Evolutionary conservation across 306 rosid species (phyloP), one percentile per base, ranked within the genome.

Genomic region (Hylodesmum podocarpum): DNA sequence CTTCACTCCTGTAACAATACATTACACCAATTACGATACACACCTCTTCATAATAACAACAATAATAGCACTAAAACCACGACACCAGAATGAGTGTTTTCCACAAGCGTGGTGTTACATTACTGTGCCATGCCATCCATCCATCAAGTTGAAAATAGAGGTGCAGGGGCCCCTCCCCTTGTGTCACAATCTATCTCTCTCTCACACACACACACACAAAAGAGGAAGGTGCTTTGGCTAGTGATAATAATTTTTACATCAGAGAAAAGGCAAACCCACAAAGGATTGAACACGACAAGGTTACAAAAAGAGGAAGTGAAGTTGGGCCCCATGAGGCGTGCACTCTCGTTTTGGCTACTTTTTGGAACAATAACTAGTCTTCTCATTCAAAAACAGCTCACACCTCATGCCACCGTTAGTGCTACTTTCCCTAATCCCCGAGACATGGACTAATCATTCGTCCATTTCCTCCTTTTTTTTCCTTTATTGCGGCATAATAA

Each of bases 391-490:
- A 76, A 84, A 81, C 79, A 86, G 77, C 81, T 77, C 86, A 82
- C 58, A 74, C 41, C 66, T 73, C 88, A 76, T 83, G 85, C 90
- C 86, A 61, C 64, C 61, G 86, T 66, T 82, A 67, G 84, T 74
- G 83, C 87, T 79, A 77, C 94, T 89, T 86, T 89, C 90, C 82
- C 93, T 87, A 77, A 86, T 81, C 88, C 85, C 87, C 40, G 84
- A 81, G 81, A 46, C 76, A 84, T 64, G 62, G 86, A 77, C 90
- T 80, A 66, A 84, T 76, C 46, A 87, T 84, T 81, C 86, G 67
- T 64, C n/a, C n/a, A n/a, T n/a, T n/a, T n/a, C n/a, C n/a, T 75
- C 15, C 10, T 51, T 0, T 29, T 59, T 67, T 14, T 77, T 59
- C 79, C 87, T 79, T 83, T 86, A 77, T 84, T 78, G 82, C 54